These are phyloP conservation scores for Bipolaris sorokiniana DNA, from an alignment of 2,329 filamentous ascomycete species.

Conservation along the genomic window DNA sequence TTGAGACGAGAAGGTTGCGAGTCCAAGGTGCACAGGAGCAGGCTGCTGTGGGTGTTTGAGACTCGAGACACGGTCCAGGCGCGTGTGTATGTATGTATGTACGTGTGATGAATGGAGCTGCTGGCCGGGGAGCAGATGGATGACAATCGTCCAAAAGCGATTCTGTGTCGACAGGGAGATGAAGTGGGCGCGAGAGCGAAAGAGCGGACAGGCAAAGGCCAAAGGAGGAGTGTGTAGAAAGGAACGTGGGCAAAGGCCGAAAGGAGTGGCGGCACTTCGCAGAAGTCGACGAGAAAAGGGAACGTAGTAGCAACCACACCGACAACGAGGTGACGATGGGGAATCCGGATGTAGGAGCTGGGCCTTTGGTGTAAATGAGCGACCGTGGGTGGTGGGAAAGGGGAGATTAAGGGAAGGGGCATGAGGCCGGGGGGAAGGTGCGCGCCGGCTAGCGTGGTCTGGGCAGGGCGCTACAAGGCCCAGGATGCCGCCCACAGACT, in stretches of 20 bases:
- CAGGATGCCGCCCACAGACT: constrained; percentile 7
- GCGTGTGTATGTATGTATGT: constrained; percentile 34
- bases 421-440: constrained; percentile 38
- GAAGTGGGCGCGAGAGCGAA: constrained; percentile 38
- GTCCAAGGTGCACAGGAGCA: constrained; percentile 32
- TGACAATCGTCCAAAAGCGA: constrained; percentile 48
- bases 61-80: constrained; percentile 47
- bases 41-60: constrained; percentile 30
- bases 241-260: constrained; percentile 51
- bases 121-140: constrained; percentile 46
- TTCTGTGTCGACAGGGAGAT: constrained; percentile 38
- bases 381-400: constrained; percentile 39
- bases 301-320: constrained; percentile 48
- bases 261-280: constrained; percentile 52
- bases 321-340: constrained; percentile 44
- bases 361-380: constrained; percentile 44
- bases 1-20: constrained; percentile 23
- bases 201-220: constrained; percentile 50
- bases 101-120: constrained; percentile 44
- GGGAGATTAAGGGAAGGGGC: constrained; percentile 44
- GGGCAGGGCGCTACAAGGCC: constrained; percentile 14
- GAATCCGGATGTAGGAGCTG: constrained; percentile 43
- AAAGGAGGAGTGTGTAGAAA: constrained; percentile 41
- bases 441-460: constrained; percentile 22
- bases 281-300: constrained; percentile 49